These are phyloP conservation scores for Melaleuca quinquenervia DNA, from an alignment of 345 rosid species.

Conservation along the genomic window DNA sequence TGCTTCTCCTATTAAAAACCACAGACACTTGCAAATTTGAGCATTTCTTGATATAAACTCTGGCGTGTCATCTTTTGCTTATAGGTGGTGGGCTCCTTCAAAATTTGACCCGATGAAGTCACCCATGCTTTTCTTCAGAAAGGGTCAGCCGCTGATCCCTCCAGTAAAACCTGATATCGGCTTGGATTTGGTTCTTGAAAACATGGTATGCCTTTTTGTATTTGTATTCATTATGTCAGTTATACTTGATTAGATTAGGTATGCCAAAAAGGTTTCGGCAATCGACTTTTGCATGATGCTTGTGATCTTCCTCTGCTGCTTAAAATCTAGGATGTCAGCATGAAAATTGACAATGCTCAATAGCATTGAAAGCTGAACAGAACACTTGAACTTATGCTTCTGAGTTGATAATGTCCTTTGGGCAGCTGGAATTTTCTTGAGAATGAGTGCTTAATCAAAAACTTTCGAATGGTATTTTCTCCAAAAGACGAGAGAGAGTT, in stretches of 20 bases:
- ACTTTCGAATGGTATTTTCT: background rate
- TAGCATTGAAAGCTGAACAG: background rate
- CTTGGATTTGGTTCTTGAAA: constrained; percentile 57
- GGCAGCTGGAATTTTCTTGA: background rate
- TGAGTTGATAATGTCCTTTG: background rate
- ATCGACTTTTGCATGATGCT: background rate
- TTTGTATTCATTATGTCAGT: background rate
- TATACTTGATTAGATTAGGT: background rate
- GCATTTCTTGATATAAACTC: background rate
- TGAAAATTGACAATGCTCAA: background rate
- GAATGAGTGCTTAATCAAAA: background rate
- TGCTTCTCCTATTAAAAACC: background rate
- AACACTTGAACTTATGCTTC: background rate
- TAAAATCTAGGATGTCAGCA: background rate
- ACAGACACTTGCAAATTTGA: background rate
- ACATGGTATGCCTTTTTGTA: constrained; percentile 39
- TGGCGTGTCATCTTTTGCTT: constrained; percentile 2
- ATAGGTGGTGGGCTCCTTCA: constrained; percentile 97
- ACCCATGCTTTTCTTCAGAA: constrained; percentile 90
- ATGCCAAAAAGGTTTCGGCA: background rate
- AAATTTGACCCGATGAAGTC: constrained; percentile 79
- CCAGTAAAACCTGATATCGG: constrained; percentile 55
- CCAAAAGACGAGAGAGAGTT: background rate
- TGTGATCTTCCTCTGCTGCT: background rate
- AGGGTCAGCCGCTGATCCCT: constrained; percentile 56